Conservation (phyloP, 2,329 filamentous ascomycete species). For the Fusarium sp. region DNA sequence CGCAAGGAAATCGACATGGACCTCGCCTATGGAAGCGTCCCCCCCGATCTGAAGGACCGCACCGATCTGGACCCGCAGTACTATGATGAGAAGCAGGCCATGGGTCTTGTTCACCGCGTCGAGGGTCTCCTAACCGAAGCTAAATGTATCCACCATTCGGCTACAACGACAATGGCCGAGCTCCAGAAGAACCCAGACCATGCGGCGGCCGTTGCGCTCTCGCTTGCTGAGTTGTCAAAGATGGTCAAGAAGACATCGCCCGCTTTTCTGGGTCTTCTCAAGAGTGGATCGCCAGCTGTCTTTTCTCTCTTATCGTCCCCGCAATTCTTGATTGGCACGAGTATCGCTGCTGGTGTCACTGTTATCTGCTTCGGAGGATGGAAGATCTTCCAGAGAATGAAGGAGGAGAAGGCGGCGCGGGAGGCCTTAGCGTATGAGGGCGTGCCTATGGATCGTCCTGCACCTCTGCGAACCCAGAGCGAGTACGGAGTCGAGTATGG, state of each 20-base stretch:
- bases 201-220: constrained; percentile 91
- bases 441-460: constrained; percentile 38
- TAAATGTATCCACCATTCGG: constrained; percentile 87
- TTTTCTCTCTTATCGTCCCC: constrained; percentile 88
- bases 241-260: constrained; percentile 86
- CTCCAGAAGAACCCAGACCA: constrained; percentile 79
- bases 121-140: constrained; percentile 85
- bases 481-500: constrained; percentile 46
- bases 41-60: constrained; percentile 69
- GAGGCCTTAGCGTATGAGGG: constrained; percentile 44
- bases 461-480: constrained; percentile 41
- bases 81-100: constrained; percentile 63
- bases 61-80: constrained; percentile 59
- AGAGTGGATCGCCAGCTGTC: constrained; percentile 83
- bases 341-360: constrained; percentile 90
- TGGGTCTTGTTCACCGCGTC: constrained; percentile 74
- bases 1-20: constrained; percentile 81
- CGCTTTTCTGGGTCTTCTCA: constrained; percentile 77
- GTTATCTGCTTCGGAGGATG: constrained; percentile 95
- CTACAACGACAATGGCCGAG: constrained; percentile 81
- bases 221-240: constrained; percentile 88
- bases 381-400: constrained; percentile 94
- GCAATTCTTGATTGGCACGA: constrained; percentile 92
- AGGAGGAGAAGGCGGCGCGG: constrained; percentile 50
- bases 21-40: constrained; percentile 87